Evolutionary conservation across 2,329 filamentous ascomycete species (phyloP), one percentile per base, ranked within the genome.

Genomic region (Rutstroemia sp.): DNA sequence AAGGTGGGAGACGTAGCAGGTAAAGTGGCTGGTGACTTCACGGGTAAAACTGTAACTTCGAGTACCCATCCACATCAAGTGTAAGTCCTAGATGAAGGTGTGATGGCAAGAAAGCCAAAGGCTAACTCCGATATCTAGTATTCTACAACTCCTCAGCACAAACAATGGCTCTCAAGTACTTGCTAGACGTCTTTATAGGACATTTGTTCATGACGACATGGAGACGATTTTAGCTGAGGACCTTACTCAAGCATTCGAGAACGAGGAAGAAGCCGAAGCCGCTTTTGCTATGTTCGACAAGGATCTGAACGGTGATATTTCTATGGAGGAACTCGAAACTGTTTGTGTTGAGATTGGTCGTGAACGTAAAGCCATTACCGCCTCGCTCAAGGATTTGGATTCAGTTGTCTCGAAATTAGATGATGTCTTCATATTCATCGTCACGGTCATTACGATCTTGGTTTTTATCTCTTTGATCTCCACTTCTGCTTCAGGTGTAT

Each of bases 231-330:
- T 83, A 19, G 78, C 86, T 0, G 89, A 91, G 8, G 92, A 96
- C 66, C 73, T 97, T 54, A 85, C 84, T 60, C 75, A 80, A 10
- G 91, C 89, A 0, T 96, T 96, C 65, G 80, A 87, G 9, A 88
- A 86, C 23, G 80, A 86, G 18, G 92, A 96, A 14, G 92, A 96
- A 68, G 90, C 91, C 0, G 87, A 94, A 54, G 88, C 88, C 2
- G 92, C 92, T 0, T 96, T 97, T 66, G 78, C 79, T 64, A 92
- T 96, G 77, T 96, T 96, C 64, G 92, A 97, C 73, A 95, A 94
- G 69, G 92, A 97, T 66, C 83, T 96, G 75, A 97, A 97, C 62
- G 92, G 92, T 4, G 92, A 97, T 67, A 95, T 96, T 50, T 95
- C 89, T 0, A 91, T 96, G 82, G 90, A 96, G 66, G 92, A 96